Base-by-base conservation (phyloP, 2,329 filamentous ascomycete species). In the Calycina marina region DNA sequence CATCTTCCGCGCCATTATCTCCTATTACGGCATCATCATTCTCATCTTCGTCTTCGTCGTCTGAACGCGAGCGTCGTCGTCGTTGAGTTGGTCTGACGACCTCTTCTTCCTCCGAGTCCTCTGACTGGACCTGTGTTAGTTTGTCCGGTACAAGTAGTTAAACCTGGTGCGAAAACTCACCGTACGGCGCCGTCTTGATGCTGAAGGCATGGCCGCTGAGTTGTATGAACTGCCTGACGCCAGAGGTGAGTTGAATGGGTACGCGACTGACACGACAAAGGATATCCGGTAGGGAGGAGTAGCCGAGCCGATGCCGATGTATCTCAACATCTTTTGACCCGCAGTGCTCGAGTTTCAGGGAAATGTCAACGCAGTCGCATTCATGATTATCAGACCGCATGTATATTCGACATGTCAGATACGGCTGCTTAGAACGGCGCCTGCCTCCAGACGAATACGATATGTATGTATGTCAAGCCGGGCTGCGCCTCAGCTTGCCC, bases 371-470 rank as follows among this genome's bases (percentile, higher is more conserved):
- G 20, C 27, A 35, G 18, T 46, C 49, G 49, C 49, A 47, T 51
- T 48, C 36, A 53, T 53, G 51, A 51, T 53, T 41, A 33, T 40
- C 30, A 43, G 45, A 17, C 35, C 43, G 36, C 45, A 50, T 33
- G 42, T 53, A 43, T 54, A 50, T 44, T 42, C 53, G 28, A 43
- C 48, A 41, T 54, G 51, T 35, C 48, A 47, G 36, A 31, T 41
- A 26, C 38, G 36, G 32, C 43, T 51, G 31, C 41, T n/a, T n/a
- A n/a, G n/a, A n/a, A n/a, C n/a, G n/a, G n/a, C n/a, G n/a, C n/a
- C n/a, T n/a, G n/a, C n/a, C n/a, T n/a, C n/a, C n/a, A n/a, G n/a
- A n/a, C n/a, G n/a, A n/a, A n/a, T n/a, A n/a, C n/a, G n/a, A n/a
- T n/a, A n/a, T n/a, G n/a, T n/a, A n/a, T n/a, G n/a, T n/a, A n/a